Conservation (phyloP, 441 rosid genomes). For the Croton setiger region DNA sequence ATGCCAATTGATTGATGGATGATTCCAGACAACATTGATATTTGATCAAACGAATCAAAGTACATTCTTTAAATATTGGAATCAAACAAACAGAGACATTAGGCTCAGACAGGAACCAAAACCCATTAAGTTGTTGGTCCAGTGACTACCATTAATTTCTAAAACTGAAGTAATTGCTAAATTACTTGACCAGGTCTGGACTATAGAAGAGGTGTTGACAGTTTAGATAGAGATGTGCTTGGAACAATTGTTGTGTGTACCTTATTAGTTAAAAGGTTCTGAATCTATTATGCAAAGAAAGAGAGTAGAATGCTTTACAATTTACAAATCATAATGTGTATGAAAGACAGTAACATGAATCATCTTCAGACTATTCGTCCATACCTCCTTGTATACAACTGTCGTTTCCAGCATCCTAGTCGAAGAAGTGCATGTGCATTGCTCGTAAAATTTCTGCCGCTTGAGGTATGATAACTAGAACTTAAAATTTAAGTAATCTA, state of each 20-base stretch:
- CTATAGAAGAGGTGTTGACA: neutral
- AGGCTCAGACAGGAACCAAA: too few relatives aligned
- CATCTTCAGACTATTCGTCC: slow-evolving; percentile 4
- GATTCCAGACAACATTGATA: neutral
- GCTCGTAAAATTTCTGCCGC: neutral
- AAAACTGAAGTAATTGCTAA: neutral
- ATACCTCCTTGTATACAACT: neutral
- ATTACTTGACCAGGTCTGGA: neutral
- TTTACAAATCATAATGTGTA: neutral
- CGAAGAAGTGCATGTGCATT: neutral
- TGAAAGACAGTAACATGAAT: neutral
- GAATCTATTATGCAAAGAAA: neutral
- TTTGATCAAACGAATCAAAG: too few relatives aligned
- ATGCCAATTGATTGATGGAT: neutral
- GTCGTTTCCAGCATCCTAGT: neutral
- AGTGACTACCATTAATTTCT: neutral
- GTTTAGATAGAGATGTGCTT: neutral
- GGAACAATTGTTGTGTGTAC: neutral
- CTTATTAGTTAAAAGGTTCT: neutral
- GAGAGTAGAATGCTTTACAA: neutral
- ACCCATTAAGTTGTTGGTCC: neutral
- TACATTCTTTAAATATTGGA: too few relatives aligned
- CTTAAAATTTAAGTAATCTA: neutral
- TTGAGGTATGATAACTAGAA: neutral
- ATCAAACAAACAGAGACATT: neutral